phyloP scores from a whole-genome alignment of 352 stramenopile species.

The Phytophthora sojae region DNA sequence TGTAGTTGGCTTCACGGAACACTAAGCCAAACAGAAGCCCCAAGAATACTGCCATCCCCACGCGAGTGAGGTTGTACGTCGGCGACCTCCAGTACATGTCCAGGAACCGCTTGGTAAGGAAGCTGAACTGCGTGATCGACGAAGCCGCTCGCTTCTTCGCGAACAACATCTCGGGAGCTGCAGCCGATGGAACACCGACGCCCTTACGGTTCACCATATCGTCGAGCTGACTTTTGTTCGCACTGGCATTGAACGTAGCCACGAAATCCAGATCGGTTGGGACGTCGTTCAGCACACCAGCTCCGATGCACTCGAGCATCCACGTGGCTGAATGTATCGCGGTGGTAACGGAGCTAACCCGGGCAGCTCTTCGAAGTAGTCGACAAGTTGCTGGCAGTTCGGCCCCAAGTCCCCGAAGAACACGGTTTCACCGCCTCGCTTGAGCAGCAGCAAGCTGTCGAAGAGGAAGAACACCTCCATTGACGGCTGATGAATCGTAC shows the following conservation, averaged over 20 bases:
- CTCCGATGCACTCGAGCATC: constrained; percentile 71
- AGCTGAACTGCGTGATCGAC: constrained; percentile 31
- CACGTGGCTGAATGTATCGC: constrained; percentile 73
- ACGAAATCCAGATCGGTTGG: constrained; percentile 46
- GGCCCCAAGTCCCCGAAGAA: constrained; percentile 82
- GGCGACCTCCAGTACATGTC: constrained; percentile 76
- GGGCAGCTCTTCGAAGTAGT: constrained; percentile 62
- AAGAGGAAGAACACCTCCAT: constrained; percentile 56
- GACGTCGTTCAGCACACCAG: constrained; percentile 38
- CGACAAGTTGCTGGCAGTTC: constrained; percentile 39
- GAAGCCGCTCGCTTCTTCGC: constrained; percentile 35
- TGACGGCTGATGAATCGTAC: constrained; percentile 37
- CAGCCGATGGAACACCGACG: constrained; percentile 28
- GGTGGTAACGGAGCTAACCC: constrained; percentile 43
- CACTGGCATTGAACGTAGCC: constrained; percentile 35
- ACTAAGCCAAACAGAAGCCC: constrained; percentile 80
- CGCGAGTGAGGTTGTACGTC: constrained; percentile 87
- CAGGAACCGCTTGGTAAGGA: constrained; percentile 36
- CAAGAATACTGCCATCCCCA: constrained; percentile 77
- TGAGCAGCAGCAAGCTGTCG: constrained; percentile 81
- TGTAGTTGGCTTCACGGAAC: constrained; percentile 57
- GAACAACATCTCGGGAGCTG: constrained; percentile 33
- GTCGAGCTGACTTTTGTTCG: constrained; percentile 23
- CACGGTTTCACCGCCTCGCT: constrained; percentile 73
- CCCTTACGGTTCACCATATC: constrained; percentile 29